Base-by-base conservation (phyloP, 352 stramenopile genomes). In the Paralagenidium karlingii region DNA sequence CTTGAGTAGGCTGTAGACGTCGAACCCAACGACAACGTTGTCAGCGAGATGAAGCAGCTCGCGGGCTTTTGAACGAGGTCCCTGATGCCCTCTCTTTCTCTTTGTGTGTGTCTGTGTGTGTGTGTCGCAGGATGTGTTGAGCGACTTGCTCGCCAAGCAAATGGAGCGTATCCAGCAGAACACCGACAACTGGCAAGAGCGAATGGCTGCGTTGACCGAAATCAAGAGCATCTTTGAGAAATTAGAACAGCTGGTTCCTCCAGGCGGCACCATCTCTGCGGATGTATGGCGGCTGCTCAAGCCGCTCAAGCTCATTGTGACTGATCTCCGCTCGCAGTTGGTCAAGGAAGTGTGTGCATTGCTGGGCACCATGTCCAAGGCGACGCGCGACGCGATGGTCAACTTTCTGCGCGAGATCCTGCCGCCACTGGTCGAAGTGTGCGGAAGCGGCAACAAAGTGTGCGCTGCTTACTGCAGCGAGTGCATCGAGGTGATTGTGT, bases 251-350 rank as follows among this genome's bases (percentile, higher is more conserved):
- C n/a, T n/a, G n/a, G 47, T 59, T 25, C 42, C 55, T 24, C 47
- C 59, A 5, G 44, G 22, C 39, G 34, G 51, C 48, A 55, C 55
- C 20, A 38, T 89, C 6, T 63, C 54, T 15, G 53, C 58, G 5
- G 74, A 88, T 6, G 43, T 79, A 15, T 90, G 77, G 77, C 78
- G 77, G 43, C 55, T 58, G 18, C 58, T 90, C 43, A 73, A 78
- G 49, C 74, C 74, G 16, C 60, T 90, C 13, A 83, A 82, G 37
- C 29, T 30, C 18, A 70, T 86, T 55, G 55, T 90, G 38, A 68
- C 83, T 42, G 77, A 90, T 38, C 45, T 90, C 40, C 66, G 77
- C 24, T 90, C 77, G 15, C 77, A 90, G 50, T 84, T 90, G 43
- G 77, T 90, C 45, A 90, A 90, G 46, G 77, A 87, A 34, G 74